These are phyloP conservation scores for Boletus pseudopeckii DNA, from an alignment of 768 basidiomycete species.

Conservation along the genomic window DNA sequence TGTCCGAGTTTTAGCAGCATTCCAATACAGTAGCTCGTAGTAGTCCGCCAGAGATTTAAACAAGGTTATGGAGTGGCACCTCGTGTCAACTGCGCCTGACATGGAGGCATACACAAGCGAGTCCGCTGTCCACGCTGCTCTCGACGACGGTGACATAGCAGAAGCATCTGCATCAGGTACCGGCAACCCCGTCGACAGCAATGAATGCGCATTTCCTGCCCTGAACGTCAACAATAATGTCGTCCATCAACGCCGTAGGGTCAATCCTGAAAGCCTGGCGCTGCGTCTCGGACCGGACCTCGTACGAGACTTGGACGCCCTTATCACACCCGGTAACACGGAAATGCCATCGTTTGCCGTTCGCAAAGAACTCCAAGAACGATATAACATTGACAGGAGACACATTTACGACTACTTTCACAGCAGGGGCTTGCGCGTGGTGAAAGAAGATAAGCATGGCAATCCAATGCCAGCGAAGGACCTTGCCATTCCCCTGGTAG, in stretches of 20 bases:
- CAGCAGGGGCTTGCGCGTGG: slow-evolving; percentile 55
- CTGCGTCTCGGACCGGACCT: slow-evolving; percentile 61
- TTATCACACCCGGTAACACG: slow-evolving; percentile 59
- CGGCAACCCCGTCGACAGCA: slow-evolving; percentile 4
- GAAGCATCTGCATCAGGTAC: slow-evolving; percentile 8
- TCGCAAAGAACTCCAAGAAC: slow-evolving; percentile 67
- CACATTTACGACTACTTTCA: slow-evolving; percentile 82
- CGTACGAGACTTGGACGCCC: slow-evolving; percentile 68
- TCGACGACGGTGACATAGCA: neutral
- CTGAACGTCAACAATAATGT: slow-evolving; percentile 6
- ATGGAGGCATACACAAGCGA: slow-evolving; percentile 15
- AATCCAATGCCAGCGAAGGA: slow-evolving; percentile 39
- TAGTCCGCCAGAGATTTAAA: slow-evolving; percentile 15
- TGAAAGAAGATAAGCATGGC: slow-evolving; percentile 60
- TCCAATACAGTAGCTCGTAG: slow-evolving; percentile 18
- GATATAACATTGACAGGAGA: slow-evolving; percentile 65
- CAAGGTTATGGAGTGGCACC: neutral
- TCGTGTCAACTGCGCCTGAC: neutral
- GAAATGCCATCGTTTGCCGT: slow-evolving; percentile 76
- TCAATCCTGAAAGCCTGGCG: slow-evolving; percentile 71
- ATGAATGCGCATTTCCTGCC: neutral
- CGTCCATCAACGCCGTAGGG: slow-evolving; percentile 39
- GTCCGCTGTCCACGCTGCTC: neutral
- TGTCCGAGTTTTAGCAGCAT: slow-evolving; percentile 13
- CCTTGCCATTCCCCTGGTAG: slow-evolving; percentile 21